Base-by-base conservation (phyloP, 1,284 basidiomycete species). In the Clitocybe nebularis region DNA sequence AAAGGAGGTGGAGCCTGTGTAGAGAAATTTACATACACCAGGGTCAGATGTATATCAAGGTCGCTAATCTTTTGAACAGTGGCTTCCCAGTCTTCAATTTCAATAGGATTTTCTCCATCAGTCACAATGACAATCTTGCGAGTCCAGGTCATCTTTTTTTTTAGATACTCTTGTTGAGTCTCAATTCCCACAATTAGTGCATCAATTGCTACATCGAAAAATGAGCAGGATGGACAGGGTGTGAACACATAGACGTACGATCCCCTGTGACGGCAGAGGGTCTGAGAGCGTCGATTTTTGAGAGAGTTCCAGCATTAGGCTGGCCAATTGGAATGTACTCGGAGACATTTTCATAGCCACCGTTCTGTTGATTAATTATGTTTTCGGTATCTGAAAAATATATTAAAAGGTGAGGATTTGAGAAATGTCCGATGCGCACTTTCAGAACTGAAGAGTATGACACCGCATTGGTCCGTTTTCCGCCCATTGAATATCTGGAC, bases 391-490 rank as follows among this genome's bases (percentile, higher is more conserved):
- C 89, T 71, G 37, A 37, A 22, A 1, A 40, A 19, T 53, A 38
- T 40, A 42, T 7, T 33, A 8, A 36, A 13, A 9, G 14, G 16
- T 32, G n/a, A 38, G 14, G 6, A 21, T 16, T 4, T n/a, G 5
- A 10, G 14, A 13, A 7, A 24, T 5, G 2, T 6, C 10, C 10
- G 16, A 4, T 58, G 60, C 44, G 48, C 54, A 87, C 90, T 75
- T 60, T 89, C 81, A 5, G 84, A 79, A 9, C 93, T 93, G 56
- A 91, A 93, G 3, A 85, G 66, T 35, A 95, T 76, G 23, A 97
- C 77, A 13, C 88, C 89, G 56, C 91, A 92, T 54, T 89, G 82
- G 56, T 95, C 93, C 7, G 93, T 95, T 69, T 96, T 96, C 32
- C 93, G 72, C 4, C 84, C 88, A 51, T 87, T 81, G 58, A 84